Base-by-base conservation (phyloP, 2,329 filamentous ascomycete genomes). In the Fusarium azukiicola region DNA sequence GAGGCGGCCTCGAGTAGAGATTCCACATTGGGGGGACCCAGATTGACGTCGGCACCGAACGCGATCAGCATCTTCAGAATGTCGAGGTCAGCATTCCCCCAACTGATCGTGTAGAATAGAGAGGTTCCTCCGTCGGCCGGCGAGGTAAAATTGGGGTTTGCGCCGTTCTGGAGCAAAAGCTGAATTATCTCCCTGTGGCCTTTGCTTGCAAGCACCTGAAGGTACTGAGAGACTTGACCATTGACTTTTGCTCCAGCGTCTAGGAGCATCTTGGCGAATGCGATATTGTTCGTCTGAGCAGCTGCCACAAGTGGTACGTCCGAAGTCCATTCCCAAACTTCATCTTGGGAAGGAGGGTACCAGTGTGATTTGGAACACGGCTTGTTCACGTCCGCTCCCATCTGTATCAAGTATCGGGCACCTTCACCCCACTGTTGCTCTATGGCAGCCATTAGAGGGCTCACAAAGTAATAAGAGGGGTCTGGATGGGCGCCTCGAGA, bases 331-430 rank as follows among this genome's bases (percentile, higher is more conserved):
- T 12, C 3, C 50, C 17, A 36, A 23, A 14, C 2, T 14, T n/a
- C 17, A 2, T 49, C 47, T 23, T 3, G 21, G 21, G 7, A 14
- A 27, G 4, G 27, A 27, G 4, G 10, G 27, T 36, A 8, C 10
- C 11, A 6, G 17, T 19, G 13, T 40, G 36, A 19, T 6, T 16
- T 5, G 54, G 19, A 9, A n/a, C 32, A 40, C n/a, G 1, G 54
- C 54, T n/a, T 58, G 54, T 58, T 58, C 54, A 58, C 54, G n/a
- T 58, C 54, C 9, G 54, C 54, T 40, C 54, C 54, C 14, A 19
- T 27, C 19, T 2, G 5, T 10, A 58, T 38, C 21, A 58, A n/a
- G 2, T 16, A 13, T 40, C 13, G 27, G 32, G 54, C 54, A 1
- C 6, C 36, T 7, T 40, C 27, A 9, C 8, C 6, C 21, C 32